These are phyloP conservation scores for Coccinonectria pachysandricola DNA, from an alignment of 2,329 filamentous ascomycete species.

Conservation along the genomic window DNA sequence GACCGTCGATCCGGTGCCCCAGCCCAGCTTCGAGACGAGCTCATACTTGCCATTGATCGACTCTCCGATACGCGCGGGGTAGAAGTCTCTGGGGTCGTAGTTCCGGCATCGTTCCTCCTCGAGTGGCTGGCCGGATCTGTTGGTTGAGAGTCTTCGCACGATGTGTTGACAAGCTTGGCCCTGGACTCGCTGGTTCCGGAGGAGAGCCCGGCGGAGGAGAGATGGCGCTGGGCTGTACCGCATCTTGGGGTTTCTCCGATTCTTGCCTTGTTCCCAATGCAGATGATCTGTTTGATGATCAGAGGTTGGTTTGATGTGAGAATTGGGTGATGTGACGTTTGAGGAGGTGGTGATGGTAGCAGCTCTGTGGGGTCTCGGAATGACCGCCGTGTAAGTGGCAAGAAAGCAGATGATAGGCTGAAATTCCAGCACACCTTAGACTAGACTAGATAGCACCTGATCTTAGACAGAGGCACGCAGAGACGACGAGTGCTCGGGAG, in stretches of 20 bases:
- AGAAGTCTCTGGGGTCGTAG: constrained; percentile 20
- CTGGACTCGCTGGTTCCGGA: constrained; percentile 3
- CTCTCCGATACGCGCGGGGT: constrained; percentile 24
- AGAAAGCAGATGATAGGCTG: no score
- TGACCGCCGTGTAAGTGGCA: neutral
- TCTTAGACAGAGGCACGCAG: no score
- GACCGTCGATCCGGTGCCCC: constrained; percentile 28
- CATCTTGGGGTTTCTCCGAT: constrained; percentile 2
- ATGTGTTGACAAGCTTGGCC: constrained; percentile 1
- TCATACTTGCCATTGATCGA: constrained; percentile 25
- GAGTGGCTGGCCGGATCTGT: constrained; percentile 4
- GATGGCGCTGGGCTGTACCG: constrained; percentile 6
- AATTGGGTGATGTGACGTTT: no score
- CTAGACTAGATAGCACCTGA: no score
- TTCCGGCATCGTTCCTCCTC: constrained; percentile 17
- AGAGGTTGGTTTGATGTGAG: neutral
- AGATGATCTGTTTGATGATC: neutral
- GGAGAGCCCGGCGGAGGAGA: constrained; percentile 5
- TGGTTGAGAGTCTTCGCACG: constrained; percentile 7
- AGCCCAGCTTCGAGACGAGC: constrained; percentile 28
- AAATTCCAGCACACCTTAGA: no score
- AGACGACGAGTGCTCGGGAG: no score
- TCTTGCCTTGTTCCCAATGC: neutral
- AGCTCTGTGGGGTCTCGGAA: no score
- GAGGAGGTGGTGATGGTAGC: no score